Evolutionary conservation across 345 rosid species (phyloP).

Genomic region (Cochlearia excelsa): DNA sequence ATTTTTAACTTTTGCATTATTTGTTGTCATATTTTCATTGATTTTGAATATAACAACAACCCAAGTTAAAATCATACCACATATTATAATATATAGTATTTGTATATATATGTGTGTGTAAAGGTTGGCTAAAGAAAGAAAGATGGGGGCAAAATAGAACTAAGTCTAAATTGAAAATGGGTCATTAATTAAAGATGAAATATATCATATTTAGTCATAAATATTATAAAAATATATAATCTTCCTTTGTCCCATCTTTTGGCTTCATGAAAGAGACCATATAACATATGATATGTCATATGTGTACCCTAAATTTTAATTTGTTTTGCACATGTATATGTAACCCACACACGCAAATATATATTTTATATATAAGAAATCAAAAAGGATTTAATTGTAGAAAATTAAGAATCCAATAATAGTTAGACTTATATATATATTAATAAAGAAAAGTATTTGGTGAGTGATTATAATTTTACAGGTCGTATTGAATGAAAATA

Average conservation of each 20-base stretch:
- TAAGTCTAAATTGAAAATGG: constrained; percentile 26
- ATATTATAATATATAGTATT: not conserved
- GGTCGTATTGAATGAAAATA: not conserved
- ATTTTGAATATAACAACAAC: constrained; percentile 14
- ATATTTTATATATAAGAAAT: not conserved
- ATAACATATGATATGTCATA: constrained; percentile 28
- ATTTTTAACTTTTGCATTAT: constrained; percentile 7
- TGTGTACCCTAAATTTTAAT: constrained; percentile 1
- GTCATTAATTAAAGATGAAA: constrained; percentile 19
- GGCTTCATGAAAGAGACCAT: constrained; percentile 36
- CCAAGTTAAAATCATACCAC: not conserved
- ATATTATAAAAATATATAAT: constrained; percentile 6
- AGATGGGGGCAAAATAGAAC: constrained; percentile 25
- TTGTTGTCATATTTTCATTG: constrained; percentile 2
- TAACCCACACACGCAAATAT: constrained; percentile 23
- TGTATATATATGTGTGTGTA: constrained; percentile 6
- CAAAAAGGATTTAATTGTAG: not conserved
- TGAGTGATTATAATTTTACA: constrained; percentile 5
- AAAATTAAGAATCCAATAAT: constrained; percentile 30
- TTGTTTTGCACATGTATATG: constrained; percentile 13
- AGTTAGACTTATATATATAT: constrained; percentile 1
- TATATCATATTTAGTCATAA: constrained; percentile 2
- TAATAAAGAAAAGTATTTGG: constrained; percentile 11
- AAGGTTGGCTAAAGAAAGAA: constrained; percentile 29
- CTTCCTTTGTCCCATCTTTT: constrained; percentile 32